Base-by-base conservation (phyloP, 129 eudicot genomes). In the Silybum marianum region DNA sequence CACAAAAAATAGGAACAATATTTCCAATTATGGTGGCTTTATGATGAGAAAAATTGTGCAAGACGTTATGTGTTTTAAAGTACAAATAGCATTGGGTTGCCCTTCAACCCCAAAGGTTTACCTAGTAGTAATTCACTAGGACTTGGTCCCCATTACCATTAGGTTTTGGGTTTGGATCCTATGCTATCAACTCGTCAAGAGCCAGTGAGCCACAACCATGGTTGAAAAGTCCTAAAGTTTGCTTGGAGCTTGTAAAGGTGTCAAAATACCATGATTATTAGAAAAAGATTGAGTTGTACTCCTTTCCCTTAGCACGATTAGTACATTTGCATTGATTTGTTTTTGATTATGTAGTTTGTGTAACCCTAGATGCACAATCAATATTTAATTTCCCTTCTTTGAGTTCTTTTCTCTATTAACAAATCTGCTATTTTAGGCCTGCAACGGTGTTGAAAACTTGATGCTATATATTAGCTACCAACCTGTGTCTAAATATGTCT, bases 401-500 rank as follows among this genome's bases (percentile, higher is more conserved):
- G 7, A 18, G 7, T 42, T 81, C 75, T 38, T 38, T 54, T 14
- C 16, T 65, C 9, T 40, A 34, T 38, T 14, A 22, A 10, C 21
- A 54, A 60, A 72, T 80, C 77, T 21, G 21, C 21, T 54, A 22
- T 1, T 62, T 63, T 63, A 60, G 14, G 63, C 12, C 40, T 73
- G 19, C 46, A 51, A 51, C n/a, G 11, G 22, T 67, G 7, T 68
- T 32, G 42, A 75, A 67, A 48, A 69, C 39, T 82, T 68, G 65
- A 81, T 73, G 63, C 54, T 67, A 32, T 81, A 28, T 67, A 75
- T 75, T 74, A 58, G 30, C 74, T 32, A 74, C 58, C 80, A 69
- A 75, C 72, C 81, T 38, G 51, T 69, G 44, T 69, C 69, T 68
- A 19, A 68, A 34, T 69, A 82, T 75, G 12, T 25, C 71, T 51